Evolutionary conservation across 768 basidiomycete genomes (phyloP).

Genomic region (Serendipita sp.): DNA sequence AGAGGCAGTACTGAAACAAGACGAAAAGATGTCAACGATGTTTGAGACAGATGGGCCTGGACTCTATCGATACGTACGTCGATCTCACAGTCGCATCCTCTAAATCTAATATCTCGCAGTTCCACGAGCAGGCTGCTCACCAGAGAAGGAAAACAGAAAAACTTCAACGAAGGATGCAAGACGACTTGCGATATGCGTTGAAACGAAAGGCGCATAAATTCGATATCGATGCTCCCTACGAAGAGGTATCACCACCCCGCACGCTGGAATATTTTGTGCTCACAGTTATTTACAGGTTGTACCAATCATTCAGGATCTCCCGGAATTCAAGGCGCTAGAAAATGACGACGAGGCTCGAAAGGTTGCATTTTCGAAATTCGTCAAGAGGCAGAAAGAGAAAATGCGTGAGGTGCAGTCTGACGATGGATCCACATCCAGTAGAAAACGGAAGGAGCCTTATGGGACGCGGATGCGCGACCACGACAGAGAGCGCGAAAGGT

Average conservation of each 20-base stretch:
- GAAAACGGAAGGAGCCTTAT: slow-evolving; percentile 61
- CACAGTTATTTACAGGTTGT: slow-evolving; percentile 33
- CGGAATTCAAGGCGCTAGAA: slow-evolving; percentile 76
- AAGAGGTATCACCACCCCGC: slow-evolving; percentile 33
- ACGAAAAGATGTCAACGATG: slow-evolving; percentile 35
- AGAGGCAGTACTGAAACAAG: slow-evolving; percentile 36
- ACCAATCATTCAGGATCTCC: slow-evolving; percentile 62
- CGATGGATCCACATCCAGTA: slow-evolving; percentile 61
- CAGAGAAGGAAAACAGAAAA: slow-evolving; percentile 80
- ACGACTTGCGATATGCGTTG: slow-evolving; percentile 90
- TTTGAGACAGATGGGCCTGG: slow-evolving; percentile 45
- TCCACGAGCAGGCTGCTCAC: slow-evolving; percentile 62
- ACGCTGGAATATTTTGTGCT: background rate
- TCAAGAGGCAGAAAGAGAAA: slow-evolving; percentile 76
- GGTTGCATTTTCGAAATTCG: slow-evolving; percentile 71
- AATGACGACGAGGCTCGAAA: slow-evolving; percentile 68
- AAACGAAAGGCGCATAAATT: slow-evolving; percentile 76
- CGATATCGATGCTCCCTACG: slow-evolving; percentile 60
- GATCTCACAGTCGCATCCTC: background rate
- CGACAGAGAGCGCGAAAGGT: slow-evolving; percentile 13
- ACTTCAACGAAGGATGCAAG: slow-evolving; percentile 72
- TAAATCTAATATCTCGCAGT: slow-evolving; percentile 25
- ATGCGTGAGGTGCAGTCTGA: slow-evolving; percentile 47
- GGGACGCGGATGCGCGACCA: slow-evolving; percentile 14
- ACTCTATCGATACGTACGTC: slow-evolving; percentile 10